Conservation (phyloP, 495 filamentous ascomycete species). For the Mytilinidion resinicola region DNA sequence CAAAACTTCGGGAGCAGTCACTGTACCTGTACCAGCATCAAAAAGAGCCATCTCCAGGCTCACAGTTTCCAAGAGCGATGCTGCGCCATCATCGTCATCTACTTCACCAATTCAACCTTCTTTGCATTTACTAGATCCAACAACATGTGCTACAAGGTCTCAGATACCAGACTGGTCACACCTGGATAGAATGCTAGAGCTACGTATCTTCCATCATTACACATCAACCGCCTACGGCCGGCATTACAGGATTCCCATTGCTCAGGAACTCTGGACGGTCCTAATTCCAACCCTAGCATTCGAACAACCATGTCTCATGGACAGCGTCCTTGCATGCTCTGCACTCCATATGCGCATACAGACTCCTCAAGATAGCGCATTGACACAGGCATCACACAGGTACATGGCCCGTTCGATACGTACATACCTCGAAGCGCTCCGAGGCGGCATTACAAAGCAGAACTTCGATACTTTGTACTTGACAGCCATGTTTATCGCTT, state of each 20-base stretch:
- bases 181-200: background rate
- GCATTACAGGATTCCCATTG: background rate
- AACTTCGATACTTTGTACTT: background rate
- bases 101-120: background rate
- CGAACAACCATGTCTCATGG: constrained; percentile 1
- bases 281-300: constrained; percentile 2
- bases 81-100: background rate
- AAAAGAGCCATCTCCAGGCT: background rate
- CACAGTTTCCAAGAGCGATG: constrained; percentile 28
- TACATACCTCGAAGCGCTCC: background rate
- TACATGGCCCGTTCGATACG: constrained; percentile 4
- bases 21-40: background rate
- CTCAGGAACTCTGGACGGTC: background rate
- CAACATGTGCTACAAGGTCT: background rate
- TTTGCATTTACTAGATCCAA: background rate
- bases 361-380: background rate
- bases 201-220: constrained; percentile 1
- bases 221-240: background rate
- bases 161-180: constrained; percentile 6
- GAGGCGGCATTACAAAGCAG: background rate
- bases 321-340: background rate
- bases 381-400: background rate
- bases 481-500: constrained; percentile 1
- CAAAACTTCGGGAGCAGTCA: constrained; percentile 25
- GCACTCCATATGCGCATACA: background rate